Evolutionary conservation across 371 early-diverging fungal species (phyloP).

Genomic region (Mucor sp.): DNA sequence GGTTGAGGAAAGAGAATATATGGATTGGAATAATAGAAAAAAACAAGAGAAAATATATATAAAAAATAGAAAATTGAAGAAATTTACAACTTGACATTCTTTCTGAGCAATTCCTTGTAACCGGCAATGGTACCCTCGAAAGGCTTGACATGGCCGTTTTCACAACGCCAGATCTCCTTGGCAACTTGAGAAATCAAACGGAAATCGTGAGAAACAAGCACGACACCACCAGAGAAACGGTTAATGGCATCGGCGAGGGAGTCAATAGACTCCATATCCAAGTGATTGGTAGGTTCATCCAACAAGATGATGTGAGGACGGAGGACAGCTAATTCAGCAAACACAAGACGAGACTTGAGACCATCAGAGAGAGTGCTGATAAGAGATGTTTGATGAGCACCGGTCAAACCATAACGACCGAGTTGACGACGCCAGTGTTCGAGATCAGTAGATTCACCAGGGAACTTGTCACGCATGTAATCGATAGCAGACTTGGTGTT

Average conservation of each 20-base stretch:
- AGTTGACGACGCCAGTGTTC: constrained; percentile 88
- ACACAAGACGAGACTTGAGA: constrained; percentile 94
- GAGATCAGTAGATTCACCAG: constrained; percentile 43
- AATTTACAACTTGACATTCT: constrained; percentile 71
- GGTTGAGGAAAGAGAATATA: neutral
- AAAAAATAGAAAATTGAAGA: neutral
- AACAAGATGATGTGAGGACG: constrained; percentile 95
- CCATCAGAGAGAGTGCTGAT: constrained; percentile 93
- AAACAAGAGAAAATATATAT: neutral
- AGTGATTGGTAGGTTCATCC: constrained; percentile 98
- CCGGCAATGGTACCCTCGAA: constrained; percentile 83
- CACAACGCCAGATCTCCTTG: constrained; percentile 96
- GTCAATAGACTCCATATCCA: constrained; percentile 97
- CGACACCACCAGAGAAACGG: constrained; percentile 94
- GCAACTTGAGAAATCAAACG: constrained; percentile 96
- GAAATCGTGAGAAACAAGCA: constrained; percentile 99
- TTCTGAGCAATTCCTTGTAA: constrained; percentile 88
- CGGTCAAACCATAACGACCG: constrained; percentile 94
- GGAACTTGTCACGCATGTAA: constrained; percentile 89
- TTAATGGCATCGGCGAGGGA: constrained; percentile 97
- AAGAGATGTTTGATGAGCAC: constrained; percentile 88
- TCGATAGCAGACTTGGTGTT: constrained; percentile 87
- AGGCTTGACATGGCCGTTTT: constrained; percentile 74
- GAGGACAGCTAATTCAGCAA: constrained; percentile 90
- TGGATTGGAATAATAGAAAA: neutral